phyloP scores from a whole-genome alignment of 306 rosid species.

The Vigna unguiculata region DNA sequence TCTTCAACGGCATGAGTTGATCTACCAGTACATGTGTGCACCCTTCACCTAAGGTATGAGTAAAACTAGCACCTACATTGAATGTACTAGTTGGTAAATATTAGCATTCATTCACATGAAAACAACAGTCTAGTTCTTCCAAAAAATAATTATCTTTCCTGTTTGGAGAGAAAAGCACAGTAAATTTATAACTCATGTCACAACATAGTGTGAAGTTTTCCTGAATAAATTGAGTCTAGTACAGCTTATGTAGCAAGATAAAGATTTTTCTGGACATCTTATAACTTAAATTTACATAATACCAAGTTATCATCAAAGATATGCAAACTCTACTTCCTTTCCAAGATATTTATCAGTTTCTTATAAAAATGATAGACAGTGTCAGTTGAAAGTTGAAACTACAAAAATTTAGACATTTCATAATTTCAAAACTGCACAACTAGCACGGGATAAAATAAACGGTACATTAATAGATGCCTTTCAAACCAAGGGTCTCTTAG shows the following conservation, averaged over 20 bases:
- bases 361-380: slow-evolving; percentile 15
- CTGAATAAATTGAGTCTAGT: slow-evolving; percentile 10
- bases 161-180: slow-evolving; percentile 21
- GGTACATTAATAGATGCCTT: not conserved
- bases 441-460: slow-evolving; percentile 1
- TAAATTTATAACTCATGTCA: slow-evolving; percentile 21
- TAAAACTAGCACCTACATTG: slow-evolving; percentile 70
- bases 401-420: slow-evolving; percentile 26
- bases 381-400: slow-evolving; percentile 32
- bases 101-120: slow-evolving; percentile 26
- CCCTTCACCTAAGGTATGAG: slow-evolving; percentile 56
- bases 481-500: slow-evolving; percentile 17
- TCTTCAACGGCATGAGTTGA: slow-evolving; percentile 66
- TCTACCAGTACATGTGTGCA: slow-evolving; percentile 95
- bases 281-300: slow-evolving; percentile 24
- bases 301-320: slow-evolving; percentile 27
- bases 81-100: slow-evolving; percentile 36
- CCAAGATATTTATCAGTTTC: slow-evolving; percentile 34
- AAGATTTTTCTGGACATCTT: slow-evolving; percentile 15
- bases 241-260: slow-evolving; percentile 24
- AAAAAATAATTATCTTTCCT: slow-evolving; percentile 21
- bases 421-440: slow-evolving; percentile 34
- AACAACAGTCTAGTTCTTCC: slow-evolving; percentile 31
- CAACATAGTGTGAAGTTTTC: slow-evolving; percentile 2
- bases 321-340: slow-evolving; percentile 33